A percentile compares a stretch with the other conserved stretches of the same genome.
phyloP scores from a whole-genome alignment of 768 basidiomycete species.

The Leccinum uliginosum region DNA sequence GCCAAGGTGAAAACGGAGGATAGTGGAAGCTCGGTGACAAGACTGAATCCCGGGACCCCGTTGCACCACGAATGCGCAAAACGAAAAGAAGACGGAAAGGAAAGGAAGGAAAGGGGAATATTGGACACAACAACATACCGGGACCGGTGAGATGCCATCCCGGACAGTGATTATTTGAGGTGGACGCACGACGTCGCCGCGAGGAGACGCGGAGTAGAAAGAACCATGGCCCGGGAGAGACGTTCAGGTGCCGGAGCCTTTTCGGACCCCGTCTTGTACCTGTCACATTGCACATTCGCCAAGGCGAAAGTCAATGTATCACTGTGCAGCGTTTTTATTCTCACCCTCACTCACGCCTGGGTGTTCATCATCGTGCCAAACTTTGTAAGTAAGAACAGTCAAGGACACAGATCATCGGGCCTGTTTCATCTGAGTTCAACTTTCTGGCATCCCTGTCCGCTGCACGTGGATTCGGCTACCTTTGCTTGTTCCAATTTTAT shows the following conservation, averaged over 20 bases:
- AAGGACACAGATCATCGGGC: not conserved
- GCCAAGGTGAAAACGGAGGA: not conserved
- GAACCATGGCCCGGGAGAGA: not conserved
- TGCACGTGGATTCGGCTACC: not conserved
- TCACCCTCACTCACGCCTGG: not conserved
- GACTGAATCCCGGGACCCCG: not conserved
- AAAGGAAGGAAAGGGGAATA: not conserved
- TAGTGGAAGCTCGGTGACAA: not conserved
- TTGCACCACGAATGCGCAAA: not conserved
- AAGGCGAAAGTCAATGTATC: not conserved
- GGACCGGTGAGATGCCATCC: not conserved
- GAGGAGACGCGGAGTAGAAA: not conserved
- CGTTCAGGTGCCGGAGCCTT: not conserved
- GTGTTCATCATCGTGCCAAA: not conserved
- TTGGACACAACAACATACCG: not conserved
- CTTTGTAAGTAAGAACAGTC: not conserved
- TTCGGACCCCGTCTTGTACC: not conserved
- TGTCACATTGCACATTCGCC: not conserved
- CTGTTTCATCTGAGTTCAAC: not conserved
- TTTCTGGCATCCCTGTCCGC: not conserved
- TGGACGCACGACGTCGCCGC: not conserved
- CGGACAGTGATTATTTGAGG: not conserved
- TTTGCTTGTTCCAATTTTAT: not conserved
- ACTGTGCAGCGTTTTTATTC: not conserved
- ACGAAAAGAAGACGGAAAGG: not conserved